phyloP scores from a whole-genome alignment of 805 yeast genomes.

The Lachancea cidri region DNA sequence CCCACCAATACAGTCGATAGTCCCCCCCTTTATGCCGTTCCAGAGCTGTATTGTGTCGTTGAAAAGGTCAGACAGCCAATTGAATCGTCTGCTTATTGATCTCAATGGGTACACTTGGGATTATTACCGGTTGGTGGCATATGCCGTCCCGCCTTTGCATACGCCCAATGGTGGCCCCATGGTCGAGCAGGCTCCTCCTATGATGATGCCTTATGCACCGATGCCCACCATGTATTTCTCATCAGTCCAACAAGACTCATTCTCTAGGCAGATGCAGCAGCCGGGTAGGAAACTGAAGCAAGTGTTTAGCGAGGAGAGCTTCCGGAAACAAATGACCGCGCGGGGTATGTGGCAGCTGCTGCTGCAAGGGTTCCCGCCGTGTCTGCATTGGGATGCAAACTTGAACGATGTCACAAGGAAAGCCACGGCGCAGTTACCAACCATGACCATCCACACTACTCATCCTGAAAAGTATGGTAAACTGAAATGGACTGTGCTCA shows the following conservation, averaged over 20 bases:
- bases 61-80: conserved; percentile 16
- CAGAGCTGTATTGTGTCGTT: conserved; percentile 29
- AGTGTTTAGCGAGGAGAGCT: conserved; percentile 30
- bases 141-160: conserved; percentile 19
- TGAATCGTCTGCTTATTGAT: conserved; percentile 23
- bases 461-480: conserved; percentile 27
- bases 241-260: conserved; percentile 3
- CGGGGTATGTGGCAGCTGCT: conserved; percentile 32
- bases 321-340: conserved; percentile 33
- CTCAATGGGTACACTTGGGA: conserved; percentile 32
- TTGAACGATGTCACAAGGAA: conserved; percentile 2
- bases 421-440: conserved; percentile 2
- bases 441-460: conserved; percentile 14
- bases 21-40: conserved; percentile 30
- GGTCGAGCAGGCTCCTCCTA: conserved; percentile 3
- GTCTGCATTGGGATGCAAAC: conserved; percentile 22
- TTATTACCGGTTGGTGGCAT: conserved; percentile 26
- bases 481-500: conserved; percentile 35
- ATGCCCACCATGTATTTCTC: conserved; percentile 7
- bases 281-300: conserved; percentile 22
- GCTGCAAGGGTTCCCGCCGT: conserved; percentile 31
- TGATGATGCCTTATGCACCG: conserved; percentile 9
- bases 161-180: conserved; percentile 4
- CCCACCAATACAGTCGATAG: conserved; percentile 29
- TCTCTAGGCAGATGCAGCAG: conserved; percentile 7